Conservation (phyloP, 202 grass and related monocot genomes). For the Setaria viridis region DNA sequence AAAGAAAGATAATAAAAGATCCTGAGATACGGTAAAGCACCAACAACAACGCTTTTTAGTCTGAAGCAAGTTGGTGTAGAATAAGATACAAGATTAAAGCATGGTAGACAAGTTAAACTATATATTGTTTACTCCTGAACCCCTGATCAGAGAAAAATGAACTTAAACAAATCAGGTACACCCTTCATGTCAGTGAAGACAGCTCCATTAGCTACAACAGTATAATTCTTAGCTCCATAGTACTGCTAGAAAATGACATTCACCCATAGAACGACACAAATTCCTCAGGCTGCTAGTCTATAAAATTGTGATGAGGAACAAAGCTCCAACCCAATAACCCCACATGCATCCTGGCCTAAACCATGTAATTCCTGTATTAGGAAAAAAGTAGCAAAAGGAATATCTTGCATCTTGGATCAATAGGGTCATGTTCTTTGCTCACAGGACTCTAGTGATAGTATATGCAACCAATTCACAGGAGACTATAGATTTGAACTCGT, state of each 20-base stretch:
- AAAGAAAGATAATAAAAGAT: slow-evolving; percentile 32
- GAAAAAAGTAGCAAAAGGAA: slow-evolving; percentile 5
- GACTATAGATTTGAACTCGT: neutral
- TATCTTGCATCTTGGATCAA: neutral
- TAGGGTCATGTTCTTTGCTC: neutral
- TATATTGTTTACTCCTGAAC: neutral
- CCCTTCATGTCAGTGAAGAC: slow-evolving; percentile 24
- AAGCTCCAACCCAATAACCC: slow-evolving; percentile 28
- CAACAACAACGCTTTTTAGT: neutral
- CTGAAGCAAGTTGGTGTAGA: neutral
- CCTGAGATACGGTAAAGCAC: slow-evolving; percentile 6
- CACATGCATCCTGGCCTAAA: neutral
- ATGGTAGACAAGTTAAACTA: slow-evolving; percentile 19
- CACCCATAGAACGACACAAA: slow-evolving; percentile 11
- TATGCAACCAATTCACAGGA: slow-evolving; percentile 8
- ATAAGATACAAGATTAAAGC: neutral
- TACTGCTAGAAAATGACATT: neutral
- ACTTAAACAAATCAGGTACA: slow-evolving; percentile 5
- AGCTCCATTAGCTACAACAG: slow-evolving; percentile 23
- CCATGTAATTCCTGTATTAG: neutral
- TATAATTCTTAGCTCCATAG: slow-evolving; percentile 5
- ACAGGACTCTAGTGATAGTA: neutral
- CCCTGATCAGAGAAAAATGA: neutral
- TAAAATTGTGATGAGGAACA: neutral
- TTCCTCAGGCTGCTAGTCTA: slow-evolving; percentile 1